Evolutionary conservation across 768 basidiomycete genomes (phyloP).

Genomic region (Hygrocybe coccinea): DNA sequence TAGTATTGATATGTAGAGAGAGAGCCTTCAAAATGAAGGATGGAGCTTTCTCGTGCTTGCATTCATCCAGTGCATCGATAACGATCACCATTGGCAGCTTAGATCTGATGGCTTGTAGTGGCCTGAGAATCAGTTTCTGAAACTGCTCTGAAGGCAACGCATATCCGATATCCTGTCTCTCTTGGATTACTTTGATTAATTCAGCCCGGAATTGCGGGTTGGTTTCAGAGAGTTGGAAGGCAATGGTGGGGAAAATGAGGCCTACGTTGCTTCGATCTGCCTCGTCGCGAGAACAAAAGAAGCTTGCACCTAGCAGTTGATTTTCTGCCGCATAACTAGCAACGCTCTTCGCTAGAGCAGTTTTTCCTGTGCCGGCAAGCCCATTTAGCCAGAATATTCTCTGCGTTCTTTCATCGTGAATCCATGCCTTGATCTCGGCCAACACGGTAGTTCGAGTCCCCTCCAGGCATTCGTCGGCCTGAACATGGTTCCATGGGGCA

Average conservation of each 20-base stretch:
- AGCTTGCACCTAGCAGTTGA: conserved; percentile 1
- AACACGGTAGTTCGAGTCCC: background rate
- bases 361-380: background rate
- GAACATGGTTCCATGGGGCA: background rate
- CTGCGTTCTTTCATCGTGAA: background rate
- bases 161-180: background rate
- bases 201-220: background rate
- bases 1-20: background rate
- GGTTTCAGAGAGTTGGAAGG: conserved; percentile 5
- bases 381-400: conserved; percentile 6
- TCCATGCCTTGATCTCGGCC: background rate
- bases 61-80: conserved; percentile 8
- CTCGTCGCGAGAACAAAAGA: conserved; percentile 5
- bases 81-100: background rate
- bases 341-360: background rate
- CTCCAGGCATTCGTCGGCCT: background rate
- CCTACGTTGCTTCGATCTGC: background rate
- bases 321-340: background rate
- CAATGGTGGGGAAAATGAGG: conserved; percentile 3
- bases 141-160: background rate
- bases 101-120: background rate
- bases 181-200: background rate
- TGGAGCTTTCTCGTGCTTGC: background rate
- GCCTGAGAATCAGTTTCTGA: background rate
- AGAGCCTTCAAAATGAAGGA: background rate